These are phyloP conservation scores for Nemania serpens DNA, from an alignment of 2,329 filamentous ascomycete genomes.

Conservation along the genomic window DNA sequence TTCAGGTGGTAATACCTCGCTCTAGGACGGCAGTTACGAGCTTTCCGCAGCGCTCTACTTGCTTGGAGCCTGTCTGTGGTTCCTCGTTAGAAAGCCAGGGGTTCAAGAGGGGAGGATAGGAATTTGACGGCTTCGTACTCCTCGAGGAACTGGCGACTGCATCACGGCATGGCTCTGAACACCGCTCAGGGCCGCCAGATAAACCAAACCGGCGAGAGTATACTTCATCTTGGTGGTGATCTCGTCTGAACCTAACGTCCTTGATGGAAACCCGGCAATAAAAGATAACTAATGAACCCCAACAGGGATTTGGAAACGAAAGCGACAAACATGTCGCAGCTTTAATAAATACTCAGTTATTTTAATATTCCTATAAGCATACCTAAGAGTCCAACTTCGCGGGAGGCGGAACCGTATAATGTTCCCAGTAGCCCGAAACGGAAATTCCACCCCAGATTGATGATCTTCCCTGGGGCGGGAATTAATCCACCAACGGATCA, in stretches of 20 bases:
- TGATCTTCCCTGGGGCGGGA: background rate
- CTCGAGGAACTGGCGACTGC: conserved; percentile 19
- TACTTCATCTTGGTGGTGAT: conserved; percentile 13
- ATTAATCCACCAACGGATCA: conserved; percentile 28
- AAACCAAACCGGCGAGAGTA: background rate
- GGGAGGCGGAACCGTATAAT: background rate
- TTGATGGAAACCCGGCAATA: background rate
- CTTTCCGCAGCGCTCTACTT: conserved; percentile 32
- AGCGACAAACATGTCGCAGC: background rate
- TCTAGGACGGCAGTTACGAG: conserved; percentile 31
- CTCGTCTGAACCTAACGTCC: background rate
- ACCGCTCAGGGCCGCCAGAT: conserved; percentile 6
- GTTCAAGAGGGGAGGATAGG: background rate
- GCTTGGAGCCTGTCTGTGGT: conserved; percentile 32
- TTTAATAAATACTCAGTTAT: too few relatives aligned
- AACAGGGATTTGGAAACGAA: background rate
- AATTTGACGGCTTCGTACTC: background rate
- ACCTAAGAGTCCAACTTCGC: background rate
- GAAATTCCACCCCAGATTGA: conserved; percentile 1
- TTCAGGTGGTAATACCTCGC: conserved; percentile 19
- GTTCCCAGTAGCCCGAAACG: background rate
- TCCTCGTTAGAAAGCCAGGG: background rate
- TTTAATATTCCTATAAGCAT: background rate
- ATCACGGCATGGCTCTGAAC: conserved; percentile 27
- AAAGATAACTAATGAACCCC: background rate